Evolutionary conservation across 495 filamentous ascomycete genomes (phyloP), one percentile per base, ranked within the genome.

Genomic region (Tetracladium marchalianum): DNA sequence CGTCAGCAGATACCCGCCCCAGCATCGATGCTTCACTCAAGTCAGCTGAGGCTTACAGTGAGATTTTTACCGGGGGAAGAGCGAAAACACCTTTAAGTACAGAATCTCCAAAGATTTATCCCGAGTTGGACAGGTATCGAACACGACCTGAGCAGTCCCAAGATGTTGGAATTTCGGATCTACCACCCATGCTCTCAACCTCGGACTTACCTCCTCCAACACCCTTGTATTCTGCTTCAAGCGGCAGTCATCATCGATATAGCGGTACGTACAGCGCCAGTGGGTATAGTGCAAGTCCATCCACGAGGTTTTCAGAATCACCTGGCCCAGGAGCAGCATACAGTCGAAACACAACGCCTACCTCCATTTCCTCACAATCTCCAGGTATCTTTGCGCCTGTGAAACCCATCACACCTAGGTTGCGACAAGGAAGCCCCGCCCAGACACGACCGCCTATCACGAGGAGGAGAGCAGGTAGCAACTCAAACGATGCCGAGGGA

Each of bases 291-390:
- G 84, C 79, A 47, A 96, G 85, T 47, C 88, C 90, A 36, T 96
- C 92, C n/a, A 96, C 89, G 31, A 74, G 87, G 48, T 95, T 90
- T 55, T 94, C 90, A 27, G 87, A 84, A 43, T 98, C 92, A 2
- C 92, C 92, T 9, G 85, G 88, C 5, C 72, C 85, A 31, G 69
- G 74, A 31, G 66, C 72, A 46, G 22, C 22, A 7, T 97, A 93
- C 66, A 95, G 90, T 63, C 76, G 84, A 54, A 83, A 87, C 35
- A 94, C 92, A 9, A 96, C 92, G 2, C 90, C 92, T 1, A 95
- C 90, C n/a, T 95, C 92, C 7, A 77, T 89, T 57, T 94, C 89
- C 7, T 96, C 92, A n/a, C 85, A 92, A 60, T 98, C 92, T 32
- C 89, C 92, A 10, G 85, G 87, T 1, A 74, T 87, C 33, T 61